These are phyloP conservation scores for Parathielavia appendiculata DNA, from an alignment of 495 filamentous ascomycete species.

Conservation along the genomic window DNA sequence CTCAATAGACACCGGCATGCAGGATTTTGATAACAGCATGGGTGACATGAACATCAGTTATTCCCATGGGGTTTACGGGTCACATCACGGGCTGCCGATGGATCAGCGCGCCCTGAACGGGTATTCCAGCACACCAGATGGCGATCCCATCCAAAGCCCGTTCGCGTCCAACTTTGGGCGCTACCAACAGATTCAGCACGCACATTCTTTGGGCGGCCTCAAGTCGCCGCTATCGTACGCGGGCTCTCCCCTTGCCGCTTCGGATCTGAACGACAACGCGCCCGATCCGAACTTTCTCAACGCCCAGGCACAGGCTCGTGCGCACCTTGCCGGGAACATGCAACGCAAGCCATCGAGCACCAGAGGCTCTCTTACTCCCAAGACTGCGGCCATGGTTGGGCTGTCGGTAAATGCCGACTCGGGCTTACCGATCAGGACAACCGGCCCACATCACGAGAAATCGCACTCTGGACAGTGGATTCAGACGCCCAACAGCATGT, in stretches of 20 bases:
- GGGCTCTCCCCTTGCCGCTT: conserved; percentile 47
- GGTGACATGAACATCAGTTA: conserved; percentile 46
- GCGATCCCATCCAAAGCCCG: conserved; percentile 80
- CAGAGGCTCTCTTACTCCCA: conserved; percentile 75
- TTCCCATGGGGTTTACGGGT: conserved; percentile 43
- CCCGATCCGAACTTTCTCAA: conserved; percentile 50
- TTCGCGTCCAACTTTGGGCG: conserved; percentile 67
- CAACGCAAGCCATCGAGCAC: conserved; percentile 64
- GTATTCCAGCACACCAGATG: conserved; percentile 83
- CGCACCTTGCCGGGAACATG: conserved; percentile 49
- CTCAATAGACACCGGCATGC: conserved; percentile 46
- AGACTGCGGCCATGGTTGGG: conserved; percentile 48
- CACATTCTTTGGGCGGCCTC: conserved; percentile 48
- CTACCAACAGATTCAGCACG: conserved; percentile 58
- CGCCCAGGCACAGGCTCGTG: conserved; percentile 47
- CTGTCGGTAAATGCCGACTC: conserved; percentile 37
- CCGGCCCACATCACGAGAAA: conserved; percentile 69
- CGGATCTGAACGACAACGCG: conserved; percentile 53
- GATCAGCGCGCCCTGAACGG: conserved; percentile 59
- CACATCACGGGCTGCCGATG: conserved; percentile 43
- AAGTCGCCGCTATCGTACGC: conserved; percentile 50
- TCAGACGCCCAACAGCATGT: conserved; percentile 67
- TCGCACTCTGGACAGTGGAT: conserved; percentile 75
- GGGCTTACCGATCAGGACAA: conserved; percentile 63
- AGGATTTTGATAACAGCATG: conserved; percentile 42